Conservation (phyloP, 2,329 filamentous ascomycete genomes). For the Trichoderma afroharzianum region DNA sequence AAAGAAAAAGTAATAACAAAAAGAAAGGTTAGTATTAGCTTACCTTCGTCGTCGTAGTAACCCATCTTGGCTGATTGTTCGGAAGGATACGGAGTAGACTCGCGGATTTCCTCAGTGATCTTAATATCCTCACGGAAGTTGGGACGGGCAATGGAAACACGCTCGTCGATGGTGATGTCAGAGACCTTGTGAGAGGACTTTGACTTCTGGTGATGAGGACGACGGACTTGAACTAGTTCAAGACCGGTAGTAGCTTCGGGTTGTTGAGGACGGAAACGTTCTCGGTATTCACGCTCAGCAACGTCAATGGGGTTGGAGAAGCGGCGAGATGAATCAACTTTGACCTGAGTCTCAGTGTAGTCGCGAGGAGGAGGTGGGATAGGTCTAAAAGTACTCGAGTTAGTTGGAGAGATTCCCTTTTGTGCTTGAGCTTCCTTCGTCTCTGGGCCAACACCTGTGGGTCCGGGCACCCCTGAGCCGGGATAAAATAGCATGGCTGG, state of each 20-base stretch:
- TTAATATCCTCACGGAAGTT: slow-evolving; percentile 54
- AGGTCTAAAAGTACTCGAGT: slow-evolving; percentile 28
- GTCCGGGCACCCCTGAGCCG: slow-evolving; percentile 22
- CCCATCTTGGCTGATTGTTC: slow-evolving; percentile 56
- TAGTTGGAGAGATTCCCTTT: slow-evolving; percentile 23
- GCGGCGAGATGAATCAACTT: slow-evolving; percentile 48
- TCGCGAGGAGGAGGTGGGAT: slow-evolving; percentile 31
- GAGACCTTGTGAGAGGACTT: slow-evolving; percentile 26
- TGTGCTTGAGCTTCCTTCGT: slow-evolving; percentile 25
- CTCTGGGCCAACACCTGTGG: slow-evolving; percentile 26
- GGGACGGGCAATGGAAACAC: slow-evolving; percentile 37
- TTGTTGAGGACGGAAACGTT: slow-evolving; percentile 42
- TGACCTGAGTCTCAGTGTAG: slow-evolving; percentile 63
- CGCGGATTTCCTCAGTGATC: slow-evolving; percentile 65
- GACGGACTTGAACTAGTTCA: not conserved
- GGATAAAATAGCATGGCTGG: slow-evolving; percentile 18
- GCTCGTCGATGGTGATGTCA: slow-evolving; percentile 39
- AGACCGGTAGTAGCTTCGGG: not conserved
- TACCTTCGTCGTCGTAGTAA: slow-evolving; percentile 63
- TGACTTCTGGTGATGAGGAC: slow-evolving; percentile 21
- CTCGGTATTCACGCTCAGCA: slow-evolving; percentile 64
- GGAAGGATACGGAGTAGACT: slow-evolving; percentile 44
- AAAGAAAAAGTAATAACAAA: not conserved
- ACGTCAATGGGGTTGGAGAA: slow-evolving; percentile 56
- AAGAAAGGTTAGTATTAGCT: slow-evolving; percentile 27